Percentiles rank a stretch among this genome's conserved stretches.
Conservation (phyloP, 495 filamentous ascomycete species). For the Neurospora sp. region DNA sequence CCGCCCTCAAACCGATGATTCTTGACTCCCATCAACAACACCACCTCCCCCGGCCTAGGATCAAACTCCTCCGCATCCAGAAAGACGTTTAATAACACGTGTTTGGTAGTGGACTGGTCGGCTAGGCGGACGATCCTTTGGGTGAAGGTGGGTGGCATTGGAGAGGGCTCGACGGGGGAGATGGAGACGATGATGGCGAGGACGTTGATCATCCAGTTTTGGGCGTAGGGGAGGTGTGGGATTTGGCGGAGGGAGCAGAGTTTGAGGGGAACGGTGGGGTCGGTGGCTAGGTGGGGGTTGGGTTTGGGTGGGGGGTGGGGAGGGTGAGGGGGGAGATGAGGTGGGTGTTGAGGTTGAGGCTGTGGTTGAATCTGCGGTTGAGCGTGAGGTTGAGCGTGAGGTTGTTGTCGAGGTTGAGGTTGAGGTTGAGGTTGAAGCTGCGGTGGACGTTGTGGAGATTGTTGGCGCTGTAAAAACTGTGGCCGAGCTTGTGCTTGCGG, state of each 20-base stretch:
- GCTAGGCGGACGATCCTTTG: constrained; percentile 34
- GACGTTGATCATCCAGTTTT: constrained; percentile 40
- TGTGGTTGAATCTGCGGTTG: constrained; percentile 6
- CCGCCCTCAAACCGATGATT: constrained; percentile 40
- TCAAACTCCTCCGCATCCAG: constrained; percentile 33
- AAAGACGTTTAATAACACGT: constrained; percentile 34
- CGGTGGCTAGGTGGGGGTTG: constrained; percentile 15
- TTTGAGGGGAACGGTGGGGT: constrained; percentile 23
- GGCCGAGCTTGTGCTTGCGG: background rate
- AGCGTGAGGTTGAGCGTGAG: constrained; percentile 8
- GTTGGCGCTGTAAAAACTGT: background rate
- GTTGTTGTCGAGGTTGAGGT: constrained; percentile 7
- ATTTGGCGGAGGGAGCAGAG: constrained; percentile 32
- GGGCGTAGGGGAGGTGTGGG: constrained; percentile 35
- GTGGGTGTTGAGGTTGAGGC: background rate
- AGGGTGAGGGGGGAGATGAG: constrained; percentile 8
- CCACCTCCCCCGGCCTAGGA: constrained; percentile 30
- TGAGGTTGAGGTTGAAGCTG: background rate
- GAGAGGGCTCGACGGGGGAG: constrained; percentile 26
- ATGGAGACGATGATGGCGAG: constrained; percentile 32
- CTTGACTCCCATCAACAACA: constrained; percentile 36
- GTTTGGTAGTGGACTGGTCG: constrained; percentile 32
- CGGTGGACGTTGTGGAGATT: constrained; percentile 1
- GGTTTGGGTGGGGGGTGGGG: constrained; percentile 10
- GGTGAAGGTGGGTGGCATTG: constrained; percentile 24